Base-by-base conservation (phyloP, 495 filamentous ascomycete species). In the Astrocystis sublimbata region DNA sequence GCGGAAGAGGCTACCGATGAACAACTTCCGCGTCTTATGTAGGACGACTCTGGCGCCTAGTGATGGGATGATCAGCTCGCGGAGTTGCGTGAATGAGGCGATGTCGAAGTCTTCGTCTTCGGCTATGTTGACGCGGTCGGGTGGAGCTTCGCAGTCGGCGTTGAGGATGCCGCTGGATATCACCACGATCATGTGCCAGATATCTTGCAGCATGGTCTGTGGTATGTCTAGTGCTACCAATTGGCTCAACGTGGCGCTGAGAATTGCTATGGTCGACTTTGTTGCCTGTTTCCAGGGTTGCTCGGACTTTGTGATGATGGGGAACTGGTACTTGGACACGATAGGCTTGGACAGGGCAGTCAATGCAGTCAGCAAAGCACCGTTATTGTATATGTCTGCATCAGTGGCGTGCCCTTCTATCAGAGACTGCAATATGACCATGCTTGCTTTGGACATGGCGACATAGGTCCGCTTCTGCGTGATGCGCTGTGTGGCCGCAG, bases 41-140 rank as follows among this genome's bases (percentile, higher is more conserved):
- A 86, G 79, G 17, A 96, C 84, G 1, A 74, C 69, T 13, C 83
- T 63, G 0, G 81, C 79, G 8, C 92, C 92, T 0, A 98, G 81
- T 6, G 84, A 75, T 0, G 92, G 88, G 28, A 91, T 88, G 40
- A 96, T 86, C 24, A 97, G 79, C 1, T 82, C 74, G 17, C 88
- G 84, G 0, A 97, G 75, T 49, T 81, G 79, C 7, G 68, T 76
- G 69, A 97, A 93, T 0, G 89, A 85, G 2, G 82, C 68, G 19
- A 96, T 89, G 70, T 98, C 96, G 68, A 93, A 92, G 9, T 81
- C 72, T 73, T 97, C 86, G 65, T 93, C 89, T 19, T 74, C 78
- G 17, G 70, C 67, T 30, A 88, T 81, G 41, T 78, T 77, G 9
- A 77, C 60, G n/a, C 69, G 66, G 6, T 76, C 66, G 1, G 79